Base-by-base conservation (phyloP, 768 basidiomycete species). In the Kwoniella bestiolae region DNA sequence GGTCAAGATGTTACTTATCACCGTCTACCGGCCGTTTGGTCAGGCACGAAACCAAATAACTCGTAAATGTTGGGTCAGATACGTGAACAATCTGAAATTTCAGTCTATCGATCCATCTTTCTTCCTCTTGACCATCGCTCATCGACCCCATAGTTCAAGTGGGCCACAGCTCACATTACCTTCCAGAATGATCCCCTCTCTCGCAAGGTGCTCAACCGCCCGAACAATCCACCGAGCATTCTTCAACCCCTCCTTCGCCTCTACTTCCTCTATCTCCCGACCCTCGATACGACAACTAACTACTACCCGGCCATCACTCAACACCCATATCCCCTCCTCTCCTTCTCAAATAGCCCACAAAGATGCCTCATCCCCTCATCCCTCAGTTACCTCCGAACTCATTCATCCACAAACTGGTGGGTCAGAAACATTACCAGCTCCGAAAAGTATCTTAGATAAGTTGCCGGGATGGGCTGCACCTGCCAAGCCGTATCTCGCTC, bases 401-500 rank as follows among this genome's bases (percentile, higher is more conserved):
- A 49, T 63, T 9, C 53, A 63, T 29, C 62, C 62, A 7, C 45
- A 31, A 12, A 38, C 49, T n/a, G 11, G n/a, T 14, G n/a, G n/a
- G 18, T 41, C 6, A 41, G n/a, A 12, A 12, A 47, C n/a, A 38
- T 31, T 47, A 12, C 34, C 60, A 8, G 29, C 38, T 5, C 49
- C 62, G 21, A 63, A 50, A n/a, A 63, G 28, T 23, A 16, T 71
- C 18, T 49, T 75, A 9, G 76, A 78, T 55, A 66, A 60, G 34
- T 47, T 76, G 31, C 77, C 77, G 5, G 58, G 31, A 41, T 78
- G 77, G 77, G 74, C 74, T 18, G 41, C 35, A 8, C 60, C 59
- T 16, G 74, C 73, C 11, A 74, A 78, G 56, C 94, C 96, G 4
- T 99, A 98, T 80, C 74, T 94, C 3, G 88, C 90, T 75, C 84